phyloP scores from a whole-genome alignment of 1,284 basidiomycete genomes.

The Moesziomyces sp. region DNA sequence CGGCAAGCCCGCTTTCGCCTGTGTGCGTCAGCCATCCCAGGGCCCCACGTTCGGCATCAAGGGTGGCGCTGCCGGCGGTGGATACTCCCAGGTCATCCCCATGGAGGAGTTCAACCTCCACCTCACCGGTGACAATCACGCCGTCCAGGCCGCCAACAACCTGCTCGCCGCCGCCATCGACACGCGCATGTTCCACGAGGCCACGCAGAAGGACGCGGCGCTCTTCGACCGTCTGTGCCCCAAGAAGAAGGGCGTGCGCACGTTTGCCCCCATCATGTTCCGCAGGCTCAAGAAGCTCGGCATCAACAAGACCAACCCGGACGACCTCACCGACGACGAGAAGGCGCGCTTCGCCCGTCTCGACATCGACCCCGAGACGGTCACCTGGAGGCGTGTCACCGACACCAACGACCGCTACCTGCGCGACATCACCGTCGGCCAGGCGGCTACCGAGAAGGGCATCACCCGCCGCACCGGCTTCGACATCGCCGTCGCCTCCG shows the following conservation, averaged over 20 bases:
- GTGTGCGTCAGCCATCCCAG: constrained; percentile 98
- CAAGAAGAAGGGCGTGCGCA: constrained; percentile 90
- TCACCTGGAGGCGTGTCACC: constrained; percentile 96
- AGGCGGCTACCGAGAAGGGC: constrained; percentile 88
- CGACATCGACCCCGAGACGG: constrained; percentile 88
- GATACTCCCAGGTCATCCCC: constrained; percentile 98
- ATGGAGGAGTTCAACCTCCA: constrained; percentile 99
- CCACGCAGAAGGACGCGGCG: constrained; percentile 92
- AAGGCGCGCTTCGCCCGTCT: constrained; percentile 88
- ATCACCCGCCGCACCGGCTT: constrained; percentile 89
- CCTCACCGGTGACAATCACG: constrained; percentile 97
- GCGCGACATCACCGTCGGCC: constrained; percentile 91
- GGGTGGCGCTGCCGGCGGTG: constrained; percentile 97
- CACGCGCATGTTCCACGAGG: constrained; percentile 98
- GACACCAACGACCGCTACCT: constrained; percentile 98
- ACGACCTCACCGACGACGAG: constrained; percentile 92
- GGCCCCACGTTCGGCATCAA: constrained; percentile 99
- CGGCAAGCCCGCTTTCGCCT: constrained; percentile 91
- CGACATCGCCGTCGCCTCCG: constrained; percentile 96
- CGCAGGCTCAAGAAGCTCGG: constrained; percentile 94
- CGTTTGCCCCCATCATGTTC: constrained; percentile 95
- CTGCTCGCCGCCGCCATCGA: constrained; percentile 94
- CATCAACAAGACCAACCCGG: constrained; percentile 92
- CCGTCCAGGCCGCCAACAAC: constrained; percentile 97
- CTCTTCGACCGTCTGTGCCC: constrained; percentile 93